phyloP scores from a whole-genome alignment of 2,329 filamentous ascomycete species.

The Sarocladium brachiariae region DNA sequence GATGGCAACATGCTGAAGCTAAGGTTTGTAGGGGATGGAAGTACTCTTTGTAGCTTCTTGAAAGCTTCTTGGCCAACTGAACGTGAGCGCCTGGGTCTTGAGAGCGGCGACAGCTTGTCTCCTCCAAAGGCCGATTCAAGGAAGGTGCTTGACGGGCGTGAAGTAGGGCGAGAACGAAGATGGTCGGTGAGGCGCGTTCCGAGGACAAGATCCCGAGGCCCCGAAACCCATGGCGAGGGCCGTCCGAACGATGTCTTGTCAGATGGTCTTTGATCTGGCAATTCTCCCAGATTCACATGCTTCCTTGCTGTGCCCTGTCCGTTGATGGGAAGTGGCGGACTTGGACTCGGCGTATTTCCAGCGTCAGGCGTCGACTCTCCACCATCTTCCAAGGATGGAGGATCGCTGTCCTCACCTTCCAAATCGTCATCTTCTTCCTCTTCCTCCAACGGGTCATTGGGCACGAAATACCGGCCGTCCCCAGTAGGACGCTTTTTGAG shows the following conservation, averaged over 20 bases:
- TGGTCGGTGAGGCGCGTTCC: constrained; percentile 14
- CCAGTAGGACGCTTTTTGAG: constrained; percentile 35
- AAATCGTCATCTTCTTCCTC: constrained; percentile 16
- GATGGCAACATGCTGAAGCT: constrained; percentile 28
- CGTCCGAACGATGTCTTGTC: not conserved
- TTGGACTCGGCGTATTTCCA: not conserved
- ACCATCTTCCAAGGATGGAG: not conserved
- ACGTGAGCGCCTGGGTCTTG: constrained; percentile 40
- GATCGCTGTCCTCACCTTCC: constrained; percentile 14
- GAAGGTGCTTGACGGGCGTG: constrained; percentile 21
- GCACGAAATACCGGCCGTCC: constrained; percentile 10
- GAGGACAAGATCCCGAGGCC: constrained; percentile 15
- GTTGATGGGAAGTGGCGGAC: not conserved
- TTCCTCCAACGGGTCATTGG: constrained; percentile 11
- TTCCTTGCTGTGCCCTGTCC: not conserved
- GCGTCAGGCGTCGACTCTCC: not conserved
- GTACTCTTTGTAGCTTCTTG: constrained; percentile 47
- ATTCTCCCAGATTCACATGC: not conserved
- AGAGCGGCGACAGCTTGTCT: constrained; percentile 18
- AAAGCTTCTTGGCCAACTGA: constrained; percentile 52
- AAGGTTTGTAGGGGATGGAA: constrained; percentile 41
- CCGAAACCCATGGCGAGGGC: constrained; percentile 25
- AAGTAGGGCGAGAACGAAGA: not conserved
- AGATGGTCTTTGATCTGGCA: not conserved
- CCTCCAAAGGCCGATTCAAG: constrained; percentile 39